phyloP scores from a whole-genome alignment of 148 eudicot species.

The Diospyros kaki region DNA sequence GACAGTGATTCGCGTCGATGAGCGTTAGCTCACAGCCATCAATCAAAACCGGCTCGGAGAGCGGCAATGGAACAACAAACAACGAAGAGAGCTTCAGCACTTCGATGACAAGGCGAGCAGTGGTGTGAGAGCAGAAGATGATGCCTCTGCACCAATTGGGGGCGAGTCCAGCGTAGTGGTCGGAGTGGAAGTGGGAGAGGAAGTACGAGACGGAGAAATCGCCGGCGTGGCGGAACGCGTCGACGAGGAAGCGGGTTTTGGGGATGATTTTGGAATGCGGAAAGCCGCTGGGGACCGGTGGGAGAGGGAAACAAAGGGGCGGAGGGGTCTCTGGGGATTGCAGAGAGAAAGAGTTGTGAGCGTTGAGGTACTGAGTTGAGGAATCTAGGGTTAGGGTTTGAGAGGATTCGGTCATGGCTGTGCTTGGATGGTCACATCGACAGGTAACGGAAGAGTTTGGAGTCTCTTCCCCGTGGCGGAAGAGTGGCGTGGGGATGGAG shows the following conservation, averaged over 20 bases:
- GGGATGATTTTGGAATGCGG: slow-evolving; percentile 81
- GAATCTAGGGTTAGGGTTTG: slow-evolving; percentile 59
- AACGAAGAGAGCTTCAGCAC: slow-evolving; percentile 38
- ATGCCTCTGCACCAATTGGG: slow-evolving; percentile 68
- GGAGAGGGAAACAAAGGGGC: slow-evolving; percentile 29
- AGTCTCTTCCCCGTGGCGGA: too few relatives aligned
- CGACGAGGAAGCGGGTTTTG: slow-evolving; percentile 75
- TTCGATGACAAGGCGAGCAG: slow-evolving; percentile 48
- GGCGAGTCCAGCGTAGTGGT: slow-evolving; percentile 80
- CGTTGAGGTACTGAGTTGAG: slow-evolving; percentile 39
- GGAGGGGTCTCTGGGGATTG: slow-evolving; percentile 23
- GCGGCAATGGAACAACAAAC: slow-evolving; percentile 34
- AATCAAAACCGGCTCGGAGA: slow-evolving; percentile 36
- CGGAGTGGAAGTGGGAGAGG: slow-evolving; percentile 96
- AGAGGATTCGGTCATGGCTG: slow-evolving; percentile 32
- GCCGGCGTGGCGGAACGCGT: slow-evolving; percentile 65
- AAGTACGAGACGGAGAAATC: slow-evolving; percentile 73
- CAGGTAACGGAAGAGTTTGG: too few relatives aligned
- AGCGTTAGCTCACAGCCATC: slow-evolving; percentile 70
- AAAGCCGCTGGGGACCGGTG: slow-evolving; percentile 49
- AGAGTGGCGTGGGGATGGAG: too few relatives aligned
- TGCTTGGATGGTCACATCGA: background rate
- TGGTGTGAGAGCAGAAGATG: slow-evolving; percentile 62
- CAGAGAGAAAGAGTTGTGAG: slow-evolving; percentile 22
- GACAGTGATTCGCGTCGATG: slow-evolving; percentile 91